Base-by-base conservation (phyloP, 352 stramenopile genomes). In the Globisporangium irregulare region DNA sequence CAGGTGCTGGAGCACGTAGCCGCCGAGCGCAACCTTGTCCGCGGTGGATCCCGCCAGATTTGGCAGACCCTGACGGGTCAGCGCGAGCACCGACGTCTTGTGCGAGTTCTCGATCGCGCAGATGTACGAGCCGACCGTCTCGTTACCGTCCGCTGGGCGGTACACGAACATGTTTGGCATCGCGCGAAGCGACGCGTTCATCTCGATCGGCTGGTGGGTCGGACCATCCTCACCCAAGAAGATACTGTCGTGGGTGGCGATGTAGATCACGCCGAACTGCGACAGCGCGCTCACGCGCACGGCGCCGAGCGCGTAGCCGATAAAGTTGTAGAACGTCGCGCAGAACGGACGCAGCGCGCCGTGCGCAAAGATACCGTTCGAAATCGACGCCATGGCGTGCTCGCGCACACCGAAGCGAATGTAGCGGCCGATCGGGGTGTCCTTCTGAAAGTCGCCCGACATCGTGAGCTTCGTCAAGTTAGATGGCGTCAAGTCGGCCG, bases 181-280 rank as follows among this genome's bases (percentile, higher is more conserved):
- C 38, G 90, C 89, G 59, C 98, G 91, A 36, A 99, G 76, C 71
- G 86, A 90, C 66, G 97, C 94, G 77, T 99, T 93, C 79, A 98
- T 99, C 85, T 99, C 98, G 64, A 99, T 97, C 34, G 98, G 98
- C 87, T 99, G 98, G 84, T 99, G 98, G 67, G 98, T 99, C 58
- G 98, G 98, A 67, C 98, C 98, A 80, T 99, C 98, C 80, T 99
- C 98, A 59, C 98, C 98, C 32, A 99, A 79, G 68, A 98, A 98
- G 84, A 99, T 99, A n/a, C 89, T 98, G 86, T 99, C 98, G 86
- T 99, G 98, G 29, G 98, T 99, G 71, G 98, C 98, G 41, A 99
- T 86, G 84, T 99, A 99, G 60, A 99, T 86, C 43, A 99, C 87
- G 68, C 95, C 94, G 68, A 99, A 96, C 29, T 84, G 89, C n/a